A percentile compares a stretch with the other conserved stretches of the same genome.
Evolutionary conservation across 306 rosid species (phyloP).

Genomic region (Medicago arabica): DNA sequence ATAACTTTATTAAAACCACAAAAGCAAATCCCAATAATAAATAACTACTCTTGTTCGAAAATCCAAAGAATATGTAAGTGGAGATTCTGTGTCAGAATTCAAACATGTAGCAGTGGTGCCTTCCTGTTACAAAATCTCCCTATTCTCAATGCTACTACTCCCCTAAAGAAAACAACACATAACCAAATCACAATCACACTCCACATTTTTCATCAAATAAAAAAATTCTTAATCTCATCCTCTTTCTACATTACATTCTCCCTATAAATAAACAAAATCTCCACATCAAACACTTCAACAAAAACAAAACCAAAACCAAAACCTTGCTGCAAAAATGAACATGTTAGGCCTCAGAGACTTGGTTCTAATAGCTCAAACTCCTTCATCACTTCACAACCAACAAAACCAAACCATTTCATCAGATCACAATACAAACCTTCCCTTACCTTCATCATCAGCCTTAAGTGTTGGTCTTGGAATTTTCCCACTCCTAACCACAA

Average conservation of each 20-base stretch:
- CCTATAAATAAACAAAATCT: neutral
- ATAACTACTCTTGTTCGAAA: too few species aligned
- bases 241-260: neutral
- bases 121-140: conserved; percentile 16
- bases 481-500: conserved; percentile 74
- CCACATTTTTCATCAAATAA: conserved; percentile 5
- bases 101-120: conserved; percentile 9
- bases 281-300: neutral
- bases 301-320: neutral
- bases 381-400: conserved; percentile 56
- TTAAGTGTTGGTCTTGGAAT: conserved; percentile 83
- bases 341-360: conserved; percentile 91
- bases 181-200: neutral
- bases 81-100: conserved; percentile 41
- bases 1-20: too few species aligned
- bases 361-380: conserved; percentile 65
- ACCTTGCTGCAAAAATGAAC: conserved; percentile 25
- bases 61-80: conserved; percentile 22
- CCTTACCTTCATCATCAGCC: conserved; percentile 61
- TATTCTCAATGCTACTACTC: neutral
- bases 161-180: neutral
- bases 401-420: conserved; percentile 62
- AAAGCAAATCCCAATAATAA: too few species aligned
- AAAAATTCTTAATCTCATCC: conserved; percentile 27
- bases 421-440: conserved; percentile 56